phyloP scores from a whole-genome alignment of 768 basidiomycete species.

The Termitomyces sp. region DNA sequence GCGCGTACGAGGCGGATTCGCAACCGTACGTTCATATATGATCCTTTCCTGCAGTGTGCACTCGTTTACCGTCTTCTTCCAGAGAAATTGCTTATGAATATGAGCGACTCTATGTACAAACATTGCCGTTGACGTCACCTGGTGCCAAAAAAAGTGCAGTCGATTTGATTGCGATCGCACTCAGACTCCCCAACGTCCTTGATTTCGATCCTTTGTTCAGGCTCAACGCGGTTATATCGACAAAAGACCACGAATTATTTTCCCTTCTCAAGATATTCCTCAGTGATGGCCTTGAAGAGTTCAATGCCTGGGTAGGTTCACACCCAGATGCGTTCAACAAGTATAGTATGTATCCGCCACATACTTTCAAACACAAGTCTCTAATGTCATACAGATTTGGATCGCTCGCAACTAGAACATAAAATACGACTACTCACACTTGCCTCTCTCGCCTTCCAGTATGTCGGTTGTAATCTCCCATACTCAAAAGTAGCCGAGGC shows the following conservation, averaged over 20 bases:
- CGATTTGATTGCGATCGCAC: conserved; percentile 55
- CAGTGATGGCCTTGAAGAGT: conserved; percentile 55
- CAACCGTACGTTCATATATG: conserved; percentile 43
- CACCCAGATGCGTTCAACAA: conserved; percentile 46
- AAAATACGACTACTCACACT: conserved; percentile 79
- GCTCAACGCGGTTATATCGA: conserved; percentile 60
- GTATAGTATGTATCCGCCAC: conserved; percentile 42
- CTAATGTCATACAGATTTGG: conserved; percentile 39
- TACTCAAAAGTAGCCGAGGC: conserved; percentile 65
- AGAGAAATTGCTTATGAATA: conserved; percentile 65
- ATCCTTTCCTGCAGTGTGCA: background rate
- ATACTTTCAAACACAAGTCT: conserved; percentile 2
- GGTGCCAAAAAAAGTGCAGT: conserved; percentile 48
- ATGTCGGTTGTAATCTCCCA: conserved; percentile 67
- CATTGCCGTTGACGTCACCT: conserved; percentile 50
- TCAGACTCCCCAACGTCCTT: conserved; percentile 62
- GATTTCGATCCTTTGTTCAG: conserved; percentile 81
- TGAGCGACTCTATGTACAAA: conserved; percentile 53
- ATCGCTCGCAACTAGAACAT: conserved; percentile 53
- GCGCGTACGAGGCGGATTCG: conserved; percentile 49
- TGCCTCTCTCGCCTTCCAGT: conserved; percentile 69
- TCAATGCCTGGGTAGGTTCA: conserved; percentile 50
- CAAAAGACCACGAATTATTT: conserved; percentile 68
- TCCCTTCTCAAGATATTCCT: conserved; percentile 73
- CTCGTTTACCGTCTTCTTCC: background rate